Conservation (phyloP, 192 early-diverging fungal genomes). For the Backusella tuberculispora region DNA sequence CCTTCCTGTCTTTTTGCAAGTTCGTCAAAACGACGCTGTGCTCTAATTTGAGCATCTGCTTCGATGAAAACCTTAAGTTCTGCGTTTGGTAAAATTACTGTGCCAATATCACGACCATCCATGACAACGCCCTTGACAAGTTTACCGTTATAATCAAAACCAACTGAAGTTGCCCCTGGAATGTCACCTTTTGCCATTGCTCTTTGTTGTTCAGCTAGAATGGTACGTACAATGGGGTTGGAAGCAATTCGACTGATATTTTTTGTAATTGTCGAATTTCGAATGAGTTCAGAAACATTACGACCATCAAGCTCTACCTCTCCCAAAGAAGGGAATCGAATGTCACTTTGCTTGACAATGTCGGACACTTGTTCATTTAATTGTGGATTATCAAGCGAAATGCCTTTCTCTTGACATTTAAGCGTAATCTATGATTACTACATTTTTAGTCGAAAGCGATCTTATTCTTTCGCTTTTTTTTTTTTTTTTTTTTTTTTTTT, state of each 20-base stretch:
- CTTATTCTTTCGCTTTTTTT: too few relatives aligned
- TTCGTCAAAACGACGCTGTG: conserved; percentile 69
- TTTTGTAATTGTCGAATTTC: conserved; percentile 57
- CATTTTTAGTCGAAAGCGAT: background rate
- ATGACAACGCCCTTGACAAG: conserved; percentile 67
- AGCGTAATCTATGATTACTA: conserved; percentile 43
- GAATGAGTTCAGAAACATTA: conserved; percentile 69
- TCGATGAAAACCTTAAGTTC: conserved; percentile 80
- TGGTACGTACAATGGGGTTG: conserved; percentile 55
- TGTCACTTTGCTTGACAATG: conserved; percentile 30
- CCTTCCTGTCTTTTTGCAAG: conserved; percentile 43
- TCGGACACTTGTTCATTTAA: conserved; percentile 39
- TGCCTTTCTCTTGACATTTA: conserved; percentile 37
- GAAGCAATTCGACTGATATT: conserved; percentile 65
- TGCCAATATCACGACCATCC: conserved; percentile 86
- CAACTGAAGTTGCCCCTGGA: background rate
- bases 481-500: background rate
- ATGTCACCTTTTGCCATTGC: conserved; percentile 45
- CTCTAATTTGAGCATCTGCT: conserved; percentile 66
- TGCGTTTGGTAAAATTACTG: conserved; percentile 72
- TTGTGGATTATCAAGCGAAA: conserved; percentile 46
- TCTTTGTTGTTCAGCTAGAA: conserved; percentile 59
- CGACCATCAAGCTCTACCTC: conserved; percentile 51
- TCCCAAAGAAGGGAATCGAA: conserved; percentile 28
- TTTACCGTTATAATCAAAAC: conserved; percentile 19